These are phyloP conservation scores for Neostapfia colusana DNA, from an alignment of 176 grass and related monocot genomes.

Conservation along the genomic window DNA sequence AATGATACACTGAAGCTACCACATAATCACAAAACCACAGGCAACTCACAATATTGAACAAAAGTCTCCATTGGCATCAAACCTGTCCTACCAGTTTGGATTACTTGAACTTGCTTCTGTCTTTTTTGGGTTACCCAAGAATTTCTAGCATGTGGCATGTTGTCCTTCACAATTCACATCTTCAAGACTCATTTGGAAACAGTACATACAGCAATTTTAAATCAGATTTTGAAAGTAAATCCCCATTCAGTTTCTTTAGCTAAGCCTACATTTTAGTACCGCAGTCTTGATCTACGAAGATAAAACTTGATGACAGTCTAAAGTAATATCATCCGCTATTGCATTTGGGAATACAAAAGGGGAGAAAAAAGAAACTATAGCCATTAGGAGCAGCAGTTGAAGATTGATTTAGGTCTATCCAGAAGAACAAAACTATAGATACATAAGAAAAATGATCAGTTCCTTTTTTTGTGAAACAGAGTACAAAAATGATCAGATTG, in stretches of 20 bases:
- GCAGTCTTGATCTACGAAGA: neutral
- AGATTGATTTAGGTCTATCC: neutral
- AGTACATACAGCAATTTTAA: constrained; percentile 14
- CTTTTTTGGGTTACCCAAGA: constrained; percentile 21
- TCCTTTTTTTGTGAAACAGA: neutral
- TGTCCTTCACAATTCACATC: constrained; percentile 37
- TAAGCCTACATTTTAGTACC: neutral
- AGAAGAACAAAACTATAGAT: neutral
- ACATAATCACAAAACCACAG: constrained; percentile 33
- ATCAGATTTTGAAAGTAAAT: neutral
- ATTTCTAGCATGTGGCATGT: constrained; percentile 45
- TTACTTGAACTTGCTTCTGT: constrained; percentile 33
- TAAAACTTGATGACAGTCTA: neutral
- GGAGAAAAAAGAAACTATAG: neutral
- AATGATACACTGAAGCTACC: constrained; percentile 38
- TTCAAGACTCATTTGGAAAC: constrained; percentile 20
- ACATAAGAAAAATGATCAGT: neutral
- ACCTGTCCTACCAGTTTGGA: constrained; percentile 49
- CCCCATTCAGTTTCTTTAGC: neutral
- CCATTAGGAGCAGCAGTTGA: neutral
- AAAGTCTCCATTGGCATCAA: constrained; percentile 28
- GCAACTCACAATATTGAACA: constrained; percentile 38
- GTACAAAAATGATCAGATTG: neutral
- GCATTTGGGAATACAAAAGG: neutral
- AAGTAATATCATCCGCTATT: neutral